Base-by-base conservation (phyloP, 2,329 filamentous ascomycete genomes). In the Bipolaris bicolor region DNA sequence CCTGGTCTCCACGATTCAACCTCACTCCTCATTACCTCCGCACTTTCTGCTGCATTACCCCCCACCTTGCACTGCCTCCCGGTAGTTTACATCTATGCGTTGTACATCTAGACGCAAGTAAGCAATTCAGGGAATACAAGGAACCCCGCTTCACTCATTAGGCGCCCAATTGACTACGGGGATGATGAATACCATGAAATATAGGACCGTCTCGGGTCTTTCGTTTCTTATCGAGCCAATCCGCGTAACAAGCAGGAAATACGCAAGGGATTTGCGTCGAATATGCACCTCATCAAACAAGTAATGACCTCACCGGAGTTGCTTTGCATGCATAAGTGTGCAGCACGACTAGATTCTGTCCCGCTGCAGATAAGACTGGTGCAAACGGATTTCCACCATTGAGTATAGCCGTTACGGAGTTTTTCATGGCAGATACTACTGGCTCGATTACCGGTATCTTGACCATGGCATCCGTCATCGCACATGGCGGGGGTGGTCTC, bases 341-440 rank as follows among this genome's bases (percentile, higher is more conserved):
- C 40, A 59, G 48, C 52, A 52, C 40, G 18, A 45, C 24, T 22
- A 29, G 24, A 39, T 50, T 55, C 49, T 63, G 58, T 55, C 50
- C 53, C 60, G 59, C 53, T 60, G 49, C 39, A 68, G 71, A 74
- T 74, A 74, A 74, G 69, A 54, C 54, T 16, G 55, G 55, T 58
- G 57, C 54, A 49, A 52, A 58, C 56, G 48, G 43, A 61, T 46
- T 52, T 47, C 57, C 22, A 47, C 24, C 29, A 48, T 41, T 69
- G 63, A 67, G 57, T 67, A 54, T 64, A 18, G 18, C 52, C 43
- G 40, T 69, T 67, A 70, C 69, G 63, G 59, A 63, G 70, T 63
- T 31, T 36, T 24, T 44, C 52, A 41, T 41, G 18, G 18, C 18
- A 26, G 29, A 39, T 56, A 10, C 47, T 43, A 75, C 71, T 75